Percentiles rank a stretch among this genome's conserved stretches.
These are phyloP conservation scores for Microstroma glucosiphilum DNA, from an alignment of 1,284 basidiomycete species.

Conservation along the genomic window DNA sequence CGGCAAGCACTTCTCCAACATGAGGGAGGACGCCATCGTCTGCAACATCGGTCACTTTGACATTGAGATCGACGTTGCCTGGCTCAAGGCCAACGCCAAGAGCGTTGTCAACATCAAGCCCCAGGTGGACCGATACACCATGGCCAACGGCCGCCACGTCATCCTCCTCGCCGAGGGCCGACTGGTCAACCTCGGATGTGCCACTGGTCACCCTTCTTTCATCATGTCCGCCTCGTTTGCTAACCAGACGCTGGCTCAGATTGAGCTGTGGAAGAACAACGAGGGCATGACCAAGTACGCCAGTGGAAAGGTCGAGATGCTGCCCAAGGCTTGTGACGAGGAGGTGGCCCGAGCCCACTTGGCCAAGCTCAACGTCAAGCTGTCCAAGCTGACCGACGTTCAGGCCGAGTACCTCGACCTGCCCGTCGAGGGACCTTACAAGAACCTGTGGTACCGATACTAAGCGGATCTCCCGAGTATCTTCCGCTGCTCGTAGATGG, in stretches of 20 bases:
- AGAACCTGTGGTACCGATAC: slow-evolving; percentile 52
- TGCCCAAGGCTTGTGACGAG: slow-evolving; percentile 96
- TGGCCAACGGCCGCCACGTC: slow-evolving; percentile 65
- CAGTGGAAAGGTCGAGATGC: slow-evolving; percentile 57
- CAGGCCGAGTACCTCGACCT: slow-evolving; percentile 92
- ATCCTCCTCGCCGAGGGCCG: slow-evolving; percentile 97
- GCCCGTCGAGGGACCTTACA: slow-evolving; percentile 84
- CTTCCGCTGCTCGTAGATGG: background rate
- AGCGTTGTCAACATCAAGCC: slow-evolving; percentile 89
- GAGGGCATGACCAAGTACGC: slow-evolving; percentile 68
- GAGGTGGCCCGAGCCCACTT: slow-evolving; percentile 96
- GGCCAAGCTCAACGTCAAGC: slow-evolving; percentile 82
- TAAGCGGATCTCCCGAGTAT: slow-evolving; percentile 17
- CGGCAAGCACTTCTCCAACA: slow-evolving; percentile 80
- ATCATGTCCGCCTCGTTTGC: slow-evolving; percentile 99
- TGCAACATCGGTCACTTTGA: slow-evolving; percentile 99
- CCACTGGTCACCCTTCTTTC: slow-evolving; percentile 59
- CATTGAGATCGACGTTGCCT: slow-evolving; percentile 96
- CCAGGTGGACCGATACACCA: slow-evolving; percentile 96
- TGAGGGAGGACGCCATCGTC: slow-evolving; percentile 98
- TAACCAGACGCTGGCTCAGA: slow-evolving; percentile 95
- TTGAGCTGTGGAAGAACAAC: slow-evolving; percentile 91
- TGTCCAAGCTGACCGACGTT: slow-evolving; percentile 70
- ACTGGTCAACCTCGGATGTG: slow-evolving; percentile 94
- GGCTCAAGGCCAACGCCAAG: slow-evolving; percentile 90